Evolutionary conservation across 805 yeast species (phyloP), one percentile per base, ranked within the genome.

Genomic region (Wickerhamiella australiensis): DNA sequence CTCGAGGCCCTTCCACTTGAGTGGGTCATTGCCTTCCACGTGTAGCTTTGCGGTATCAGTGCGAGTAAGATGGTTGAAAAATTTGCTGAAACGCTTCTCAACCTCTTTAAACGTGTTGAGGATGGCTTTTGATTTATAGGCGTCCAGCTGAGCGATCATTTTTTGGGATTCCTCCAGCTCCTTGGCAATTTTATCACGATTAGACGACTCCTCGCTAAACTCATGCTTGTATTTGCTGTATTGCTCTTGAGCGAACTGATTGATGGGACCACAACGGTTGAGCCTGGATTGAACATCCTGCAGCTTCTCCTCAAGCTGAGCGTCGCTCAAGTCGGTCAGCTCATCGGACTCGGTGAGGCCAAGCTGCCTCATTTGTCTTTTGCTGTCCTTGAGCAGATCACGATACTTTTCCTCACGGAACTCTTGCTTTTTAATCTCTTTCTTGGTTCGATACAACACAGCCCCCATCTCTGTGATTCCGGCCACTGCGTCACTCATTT

Each of bases 1-100:
- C 15, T 51, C 53, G 5, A 51, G 50, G n/a, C 52, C 36, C 25
- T 45, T 48, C 25, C 50, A 49, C 38, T 38, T 23, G 15, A 53
- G 54, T 51, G 35, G 55, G 52, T 31, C 52, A 52, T 52, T 61
- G 6, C 52, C 59, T 2, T 54, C 63, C 3, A 56, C 61, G 13
- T 1, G 57, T 54, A 17, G 68, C 54, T 72, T 71, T 20, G 95
- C 98, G 8, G 69, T 69, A 36, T 96, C 96, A 21, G 74, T 72
- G 3, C 96, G 96, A 3, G 87, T 96, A 18, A 92, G 69, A 58
- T 75, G 75, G 54, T 78, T 85, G 63, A 92, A 90, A 0, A 88
- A 78, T 46, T 78, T 77, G 3, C 78, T 64, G 62, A 92, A 90
- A 25, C 82, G 80, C 22, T 70, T 67, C 2, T 94, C 76, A 1